Evolutionary conservation across 306 rosid species (phyloP), one percentile per base, ranked within the genome.

Genomic region (Cicer cuneatum): DNA sequence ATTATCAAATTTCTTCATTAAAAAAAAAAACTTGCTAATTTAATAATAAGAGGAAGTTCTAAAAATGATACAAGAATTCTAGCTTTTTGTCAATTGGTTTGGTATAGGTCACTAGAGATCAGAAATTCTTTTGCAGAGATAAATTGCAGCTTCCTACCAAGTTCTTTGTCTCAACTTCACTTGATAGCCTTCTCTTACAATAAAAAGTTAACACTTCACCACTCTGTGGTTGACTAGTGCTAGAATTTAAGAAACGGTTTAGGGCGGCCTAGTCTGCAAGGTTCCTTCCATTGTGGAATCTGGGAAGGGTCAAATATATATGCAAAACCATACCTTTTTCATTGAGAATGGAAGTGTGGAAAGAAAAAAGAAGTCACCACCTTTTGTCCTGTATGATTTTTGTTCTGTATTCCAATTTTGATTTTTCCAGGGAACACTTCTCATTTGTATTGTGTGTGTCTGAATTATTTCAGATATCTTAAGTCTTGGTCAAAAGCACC

Each of bases 111-210:
- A 48, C 53, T 48, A 48, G 16, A 48, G 6, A 13, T 48, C 7
- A 48, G 18, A 10, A 67, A 41, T 65, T 65, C 58, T 53, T 39
- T 24, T 65, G 56, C 38, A 24, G 8, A 67, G 73, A 14, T 66
- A 9, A 66, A 14, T 68, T 68, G 15, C 15, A 48, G 29, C 10
- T 48, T 48, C 14, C n/a, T 2, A 68, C 15, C 60, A 33, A 39
- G 33, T 40, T 48, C 51, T 40, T 40, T 39, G 48, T 39, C 49
- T 46, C n/a, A 40, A 40, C 5, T 68, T 33, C 46, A 35, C 45
- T 48, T 33, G 57, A 33, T 48, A 47, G 5, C 11, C 41, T 6
- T 6, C n/a, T 33, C 21, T 16, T 48, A 48, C 15, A 35, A 2
- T 7, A 66, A 9, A 33, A 4, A 47, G 0, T 33, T 48, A 48